Conservation (phyloP, 2,329 filamentous ascomycete species). For the Paraconiothyrium sp. region DNA sequence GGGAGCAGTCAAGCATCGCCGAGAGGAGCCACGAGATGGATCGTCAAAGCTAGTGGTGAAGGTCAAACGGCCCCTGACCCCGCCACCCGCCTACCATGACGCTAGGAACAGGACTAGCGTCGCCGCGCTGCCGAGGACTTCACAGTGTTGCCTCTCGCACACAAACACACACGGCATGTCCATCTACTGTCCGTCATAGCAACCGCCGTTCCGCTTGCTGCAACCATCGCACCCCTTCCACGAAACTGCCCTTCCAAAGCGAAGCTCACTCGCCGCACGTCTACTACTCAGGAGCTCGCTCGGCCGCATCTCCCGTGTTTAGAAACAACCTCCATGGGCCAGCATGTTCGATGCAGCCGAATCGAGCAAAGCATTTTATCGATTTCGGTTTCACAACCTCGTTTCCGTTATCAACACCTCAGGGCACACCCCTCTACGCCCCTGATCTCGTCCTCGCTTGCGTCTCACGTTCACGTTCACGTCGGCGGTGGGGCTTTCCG, state of each 20-base stretch:
- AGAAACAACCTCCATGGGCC: neutral
- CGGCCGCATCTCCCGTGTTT: constrained; percentile 2
- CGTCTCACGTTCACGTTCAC: neutral
- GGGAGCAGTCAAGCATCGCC: constrained; percentile 17
- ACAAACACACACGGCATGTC: neutral
- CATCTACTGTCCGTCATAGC: neutral
- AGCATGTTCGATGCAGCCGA: neutral
- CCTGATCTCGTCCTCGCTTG: constrained; percentile 1
- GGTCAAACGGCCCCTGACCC: neutral
- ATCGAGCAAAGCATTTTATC: constrained; percentile 5
- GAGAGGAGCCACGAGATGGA: neutral
- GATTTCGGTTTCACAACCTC: constrained; percentile 7
- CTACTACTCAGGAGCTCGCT: neutral
- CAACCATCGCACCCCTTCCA: too few species aligned
- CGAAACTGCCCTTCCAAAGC: too few species aligned
- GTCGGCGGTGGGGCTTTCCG: neutral
- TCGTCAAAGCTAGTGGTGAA: constrained; percentile 1
- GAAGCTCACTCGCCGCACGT: neutral
- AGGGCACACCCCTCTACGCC: too few species aligned
- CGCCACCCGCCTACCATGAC: neutral
- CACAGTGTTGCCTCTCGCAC: neutral
- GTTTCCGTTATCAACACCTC: neutral
- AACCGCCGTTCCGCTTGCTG: constrained; percentile 1
- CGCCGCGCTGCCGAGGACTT: neutral
- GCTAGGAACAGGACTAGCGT: constrained; percentile 13